These are phyloP conservation scores for Alternaria incomplexa DNA, from an alignment of 2,329 filamentous ascomycete genomes.

Conservation along the genomic window DNA sequence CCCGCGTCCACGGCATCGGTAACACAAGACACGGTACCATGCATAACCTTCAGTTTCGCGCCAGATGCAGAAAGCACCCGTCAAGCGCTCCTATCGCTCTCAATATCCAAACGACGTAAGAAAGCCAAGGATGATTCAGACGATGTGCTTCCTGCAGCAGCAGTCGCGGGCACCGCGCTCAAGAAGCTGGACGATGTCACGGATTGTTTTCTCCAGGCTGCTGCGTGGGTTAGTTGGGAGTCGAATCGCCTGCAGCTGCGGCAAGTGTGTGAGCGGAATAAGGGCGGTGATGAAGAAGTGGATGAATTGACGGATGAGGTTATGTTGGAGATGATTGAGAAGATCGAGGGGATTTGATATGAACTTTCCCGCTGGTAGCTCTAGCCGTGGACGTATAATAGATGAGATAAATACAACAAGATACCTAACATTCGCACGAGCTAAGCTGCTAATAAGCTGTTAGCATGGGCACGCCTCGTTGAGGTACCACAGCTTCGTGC, in stretches of 20 bases:
- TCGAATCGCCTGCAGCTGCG: constrained; percentile 53
- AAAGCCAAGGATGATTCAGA: background rate
- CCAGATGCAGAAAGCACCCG: constrained; percentile 7
- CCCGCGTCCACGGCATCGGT: constrained; percentile 9
- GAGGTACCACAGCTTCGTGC: too few relatives aligned
- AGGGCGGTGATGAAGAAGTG: background rate
- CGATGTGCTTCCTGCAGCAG: background rate
- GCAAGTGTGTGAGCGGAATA: background rate
- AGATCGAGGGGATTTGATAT: background rate
- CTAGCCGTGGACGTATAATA: too few relatives aligned
- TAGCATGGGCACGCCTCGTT: background rate
- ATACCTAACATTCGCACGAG: background rate
- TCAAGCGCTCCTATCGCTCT: constrained; percentile 12
- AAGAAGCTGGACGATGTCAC: constrained; percentile 80
- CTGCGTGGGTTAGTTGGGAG: constrained; percentile 80
- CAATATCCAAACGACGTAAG: constrained; percentile 7
- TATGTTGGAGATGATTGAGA: constrained; percentile 15
- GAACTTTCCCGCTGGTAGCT: background rate
- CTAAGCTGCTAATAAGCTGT: background rate
- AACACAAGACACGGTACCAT: constrained; percentile 9
- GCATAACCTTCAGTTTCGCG: constrained; percentile 23
- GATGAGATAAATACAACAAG: background rate
- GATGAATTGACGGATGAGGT: constrained; percentile 3
- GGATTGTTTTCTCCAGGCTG: constrained; percentile 78
- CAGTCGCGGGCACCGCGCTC: constrained; percentile 12